phyloP scores from a whole-genome alignment of 2,329 filamentous ascomycete genomes.

The Akanthomyces muscarius region DNA sequence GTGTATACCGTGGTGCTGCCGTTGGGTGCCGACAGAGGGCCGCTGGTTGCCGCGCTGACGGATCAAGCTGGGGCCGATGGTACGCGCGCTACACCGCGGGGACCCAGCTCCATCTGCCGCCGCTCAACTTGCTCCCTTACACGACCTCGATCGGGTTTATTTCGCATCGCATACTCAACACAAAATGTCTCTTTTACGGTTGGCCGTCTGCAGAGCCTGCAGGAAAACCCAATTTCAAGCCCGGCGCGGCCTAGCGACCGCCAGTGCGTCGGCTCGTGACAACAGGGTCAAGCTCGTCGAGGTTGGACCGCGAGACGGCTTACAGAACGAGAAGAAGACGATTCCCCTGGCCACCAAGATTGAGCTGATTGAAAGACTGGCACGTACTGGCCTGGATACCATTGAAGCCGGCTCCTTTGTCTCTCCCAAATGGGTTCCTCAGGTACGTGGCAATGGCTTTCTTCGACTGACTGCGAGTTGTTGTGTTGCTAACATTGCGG shows the following conservation, averaged over 20 bases:
- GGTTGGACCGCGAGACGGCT: slow-evolving; percentile 79
- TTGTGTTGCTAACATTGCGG: slow-evolving; percentile 17
- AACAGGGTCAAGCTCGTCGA: slow-evolving; percentile 65
- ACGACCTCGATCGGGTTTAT: slow-evolving; percentile 4
- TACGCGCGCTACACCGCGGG: slow-evolving; percentile 16
- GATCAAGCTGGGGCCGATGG: slow-evolving; percentile 16
- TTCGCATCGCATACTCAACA: slow-evolving; percentile 10
- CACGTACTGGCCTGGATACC: slow-evolving; percentile 62
- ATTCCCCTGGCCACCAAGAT: slow-evolving; percentile 72
- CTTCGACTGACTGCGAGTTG: neutral
- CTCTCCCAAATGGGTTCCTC: slow-evolving; percentile 78
- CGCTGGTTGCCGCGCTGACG: slow-evolving; percentile 13
- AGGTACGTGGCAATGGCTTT: slow-evolving; percentile 46
- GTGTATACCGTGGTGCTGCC: neutral
- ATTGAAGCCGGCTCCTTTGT: slow-evolving; percentile 85
- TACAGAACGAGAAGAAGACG: slow-evolving; percentile 75
- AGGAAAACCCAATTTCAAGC: slow-evolving; percentile 30
- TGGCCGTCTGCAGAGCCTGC: slow-evolving; percentile 38
- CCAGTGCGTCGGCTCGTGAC: slow-evolving; percentile 32
- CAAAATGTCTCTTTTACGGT: slow-evolving; percentile 35
- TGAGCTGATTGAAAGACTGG: slow-evolving; percentile 66
- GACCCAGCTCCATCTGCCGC: slow-evolving; percentile 6
- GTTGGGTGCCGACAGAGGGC: neutral
- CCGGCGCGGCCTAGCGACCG: slow-evolving; percentile 39
- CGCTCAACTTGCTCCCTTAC: slow-evolving; percentile 15